Evolutionary conservation across 2,329 filamentous ascomycete genomes (phyloP).

Genomic region (Meredithiella fracta): DNA sequence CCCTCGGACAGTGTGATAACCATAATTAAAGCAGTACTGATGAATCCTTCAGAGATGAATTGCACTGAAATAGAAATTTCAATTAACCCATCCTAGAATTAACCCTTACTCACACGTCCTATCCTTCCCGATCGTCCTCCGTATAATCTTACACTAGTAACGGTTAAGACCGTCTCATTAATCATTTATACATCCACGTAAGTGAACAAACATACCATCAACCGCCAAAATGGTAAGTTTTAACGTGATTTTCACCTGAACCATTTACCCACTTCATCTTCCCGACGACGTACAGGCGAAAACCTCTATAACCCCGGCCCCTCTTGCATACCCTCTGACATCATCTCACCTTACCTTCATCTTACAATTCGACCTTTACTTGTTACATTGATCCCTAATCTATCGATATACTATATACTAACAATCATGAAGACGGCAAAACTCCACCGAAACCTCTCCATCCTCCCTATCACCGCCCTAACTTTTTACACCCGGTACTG

Average conservation of each 20-base stretch:
- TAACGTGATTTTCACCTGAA: neutral
- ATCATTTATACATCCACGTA: too few species aligned
- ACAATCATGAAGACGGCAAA: slow-evolving; percentile 1
- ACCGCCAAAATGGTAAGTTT: neutral
- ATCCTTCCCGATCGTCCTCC: too few species aligned
- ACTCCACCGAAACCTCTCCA: slow-evolving; percentile 13
- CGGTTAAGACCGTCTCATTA: too few species aligned
- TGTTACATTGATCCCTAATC: too few species aligned
- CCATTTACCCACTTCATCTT: neutral
- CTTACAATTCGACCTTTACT: too few species aligned
- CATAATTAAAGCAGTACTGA: too few species aligned
- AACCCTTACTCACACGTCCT: neutral
- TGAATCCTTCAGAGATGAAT: too few species aligned
- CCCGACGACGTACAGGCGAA: neutral
- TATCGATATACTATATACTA: too few species aligned
- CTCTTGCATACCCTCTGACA: neutral
- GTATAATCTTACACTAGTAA: too few species aligned
- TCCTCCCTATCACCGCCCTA: slow-evolving; percentile 42
- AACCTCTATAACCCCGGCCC: neutral
- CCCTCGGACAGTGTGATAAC: neutral
- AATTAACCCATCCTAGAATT: neutral
- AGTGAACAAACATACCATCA: too few species aligned
- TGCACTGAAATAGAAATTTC: neutral
- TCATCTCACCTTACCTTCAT: neutral
- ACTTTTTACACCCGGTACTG: slow-evolving; percentile 29